phyloP scores from a whole-genome alignment of 148 eudicot species.

The Cornus suecica region DNA sequence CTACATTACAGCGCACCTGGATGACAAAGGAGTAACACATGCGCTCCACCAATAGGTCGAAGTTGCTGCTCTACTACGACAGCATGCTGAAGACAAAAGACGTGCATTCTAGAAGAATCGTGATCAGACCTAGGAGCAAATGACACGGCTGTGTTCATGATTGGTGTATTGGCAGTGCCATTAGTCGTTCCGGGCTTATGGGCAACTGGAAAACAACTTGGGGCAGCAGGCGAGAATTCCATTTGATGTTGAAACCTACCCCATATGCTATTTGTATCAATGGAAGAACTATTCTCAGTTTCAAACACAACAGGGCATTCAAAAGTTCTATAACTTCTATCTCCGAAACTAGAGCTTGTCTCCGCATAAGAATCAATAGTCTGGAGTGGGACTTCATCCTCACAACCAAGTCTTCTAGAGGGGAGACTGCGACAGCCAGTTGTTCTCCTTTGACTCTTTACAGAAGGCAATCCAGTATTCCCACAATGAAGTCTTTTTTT shows the following conservation, averaged over 20 bases:
- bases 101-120: slow-evolving; percentile 88
- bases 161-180: slow-evolving; percentile 18
- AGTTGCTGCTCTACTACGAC: slow-evolving; percentile 71
- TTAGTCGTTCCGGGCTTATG: slow-evolving; percentile 17
- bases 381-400: slow-evolving; percentile 30
- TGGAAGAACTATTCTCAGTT: slow-evolving; percentile 29
- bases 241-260: slow-evolving; percentile 22
- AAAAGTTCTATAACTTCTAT: slow-evolving; percentile 27
- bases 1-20: slow-evolving; percentile 56
- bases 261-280: slow-evolving; percentile 25
- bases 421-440: slow-evolving; percentile 23
- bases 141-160: slow-evolving; percentile 25
- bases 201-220: slow-evolving; percentile 21
- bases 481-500: slow-evolving; percentile 36
- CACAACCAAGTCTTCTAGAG: slow-evolving; percentile 32
- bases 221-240: slow-evolving; percentile 7
- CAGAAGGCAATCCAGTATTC: slow-evolving; percentile 30
- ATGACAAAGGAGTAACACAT: slow-evolving; percentile 82
- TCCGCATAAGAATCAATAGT: slow-evolving; percentile 21
- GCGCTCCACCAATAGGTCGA: slow-evolving; percentile 71
- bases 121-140: slow-evolving; percentile 48
- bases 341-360: slow-evolving; percentile 28
- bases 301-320: slow-evolving; percentile 42
- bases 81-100: slow-evolving; percentile 97
- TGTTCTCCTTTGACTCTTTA: slow-evolving; percentile 26